phyloP scores from a whole-genome alignment of 78 protist genomes.

The Dictyostelium discoideum region DNA sequence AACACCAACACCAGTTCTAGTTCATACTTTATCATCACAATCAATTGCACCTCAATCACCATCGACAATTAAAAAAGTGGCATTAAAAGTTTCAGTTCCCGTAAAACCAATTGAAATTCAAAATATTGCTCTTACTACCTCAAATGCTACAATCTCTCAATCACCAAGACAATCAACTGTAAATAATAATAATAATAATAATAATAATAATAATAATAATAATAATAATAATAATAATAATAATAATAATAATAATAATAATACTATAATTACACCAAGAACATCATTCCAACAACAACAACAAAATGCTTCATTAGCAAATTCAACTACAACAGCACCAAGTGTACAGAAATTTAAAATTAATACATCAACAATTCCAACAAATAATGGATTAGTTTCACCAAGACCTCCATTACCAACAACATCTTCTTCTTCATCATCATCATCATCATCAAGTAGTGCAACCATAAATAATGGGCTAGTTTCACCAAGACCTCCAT shows the following conservation, averaged over 20 bases:
- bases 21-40: not conserved
- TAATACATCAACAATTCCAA: not conserved
- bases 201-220: too few species aligned
- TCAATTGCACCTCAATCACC: not conserved
- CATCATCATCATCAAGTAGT: not conserved
- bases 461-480: not conserved
- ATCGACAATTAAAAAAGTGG: not conserved
- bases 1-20: not conserved
- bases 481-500: conserved; percentile 13
- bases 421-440: not conserved
- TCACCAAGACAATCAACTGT: not conserved
- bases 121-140: not conserved
- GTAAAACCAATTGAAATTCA: not conserved
- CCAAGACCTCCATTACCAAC: not conserved
- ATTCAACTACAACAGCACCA: not conserved
- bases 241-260: too few species aligned
- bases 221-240: too few species aligned
- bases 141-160: not conserved
- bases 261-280: not conserved
- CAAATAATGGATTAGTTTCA: not conserved
- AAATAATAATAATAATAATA: too few species aligned
- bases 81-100: not conserved
- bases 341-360: not conserved
- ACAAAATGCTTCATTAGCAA: not conserved
- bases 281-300: not conserved